A percentile compares a stretch with the other conserved stretches of the same genome.
Conservation (phyloP, 2,329 filamentous ascomycete genomes). For the Torrubiella hemipterigena region DNA sequence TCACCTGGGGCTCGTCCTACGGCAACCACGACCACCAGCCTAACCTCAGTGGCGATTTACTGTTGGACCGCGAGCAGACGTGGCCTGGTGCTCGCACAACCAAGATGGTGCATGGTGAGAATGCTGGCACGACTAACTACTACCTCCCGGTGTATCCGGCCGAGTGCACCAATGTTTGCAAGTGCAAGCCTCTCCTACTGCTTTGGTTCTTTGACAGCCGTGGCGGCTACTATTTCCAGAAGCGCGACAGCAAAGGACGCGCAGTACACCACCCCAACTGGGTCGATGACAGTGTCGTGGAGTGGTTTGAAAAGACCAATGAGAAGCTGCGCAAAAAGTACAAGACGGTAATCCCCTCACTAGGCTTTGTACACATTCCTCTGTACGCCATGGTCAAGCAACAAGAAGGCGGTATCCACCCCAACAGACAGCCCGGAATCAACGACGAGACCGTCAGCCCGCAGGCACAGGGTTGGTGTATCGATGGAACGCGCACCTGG, state of each 20-base stretch:
- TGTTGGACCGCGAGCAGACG: constrained; percentile 13
- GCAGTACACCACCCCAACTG: constrained; percentile 22
- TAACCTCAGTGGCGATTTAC: constrained; percentile 7
- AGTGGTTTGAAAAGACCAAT: constrained; percentile 29
- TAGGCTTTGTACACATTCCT: constrained; percentile 39
- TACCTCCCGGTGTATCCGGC: constrained; percentile 26
- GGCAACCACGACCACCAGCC: constrained; percentile 9
- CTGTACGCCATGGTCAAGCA: constrained; percentile 18
- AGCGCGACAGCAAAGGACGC: constrained; percentile 10
- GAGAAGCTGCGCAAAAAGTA: constrained; percentile 15
- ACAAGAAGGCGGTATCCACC: constrained; percentile 12
- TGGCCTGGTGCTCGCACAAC: constrained; percentile 12
- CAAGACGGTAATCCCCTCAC: constrained; percentile 24
- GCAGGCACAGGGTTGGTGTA: constrained; percentile 21
- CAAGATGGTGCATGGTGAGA: constrained; percentile 9
- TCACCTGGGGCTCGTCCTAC: constrained; percentile 13
- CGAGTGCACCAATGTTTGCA: constrained; percentile 13
- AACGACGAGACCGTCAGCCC: constrained; percentile 18
- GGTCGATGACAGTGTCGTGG: constrained; percentile 29
- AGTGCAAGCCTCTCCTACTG: constrained; percentile 27
- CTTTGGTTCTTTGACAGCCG: constrained; percentile 60
- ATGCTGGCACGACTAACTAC: constrained; percentile 28
- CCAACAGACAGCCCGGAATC: constrained; percentile 18
- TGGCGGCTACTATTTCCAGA: constrained; percentile 40
- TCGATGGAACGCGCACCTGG: constrained; percentile 9